phyloP scores from a whole-genome alignment of 768 basidiomycete species.

The Boletus coccyginus region DNA sequence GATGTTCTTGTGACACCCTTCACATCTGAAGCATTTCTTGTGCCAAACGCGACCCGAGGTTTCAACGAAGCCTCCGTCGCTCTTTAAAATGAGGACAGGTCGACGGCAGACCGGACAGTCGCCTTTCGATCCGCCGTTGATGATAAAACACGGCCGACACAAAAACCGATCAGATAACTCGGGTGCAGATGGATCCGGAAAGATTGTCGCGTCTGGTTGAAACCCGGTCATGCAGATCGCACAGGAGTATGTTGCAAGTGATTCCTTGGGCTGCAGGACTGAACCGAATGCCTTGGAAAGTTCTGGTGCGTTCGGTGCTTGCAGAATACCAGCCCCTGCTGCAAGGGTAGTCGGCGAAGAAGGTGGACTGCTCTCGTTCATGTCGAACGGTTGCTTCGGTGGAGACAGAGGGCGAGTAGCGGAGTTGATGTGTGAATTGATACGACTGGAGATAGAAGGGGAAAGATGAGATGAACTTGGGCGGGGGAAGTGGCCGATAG shows the following conservation, averaged over 20 bases:
- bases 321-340: slow-evolving; percentile 59
- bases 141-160: slow-evolving; percentile 69
- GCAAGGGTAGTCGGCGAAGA: slow-evolving; percentile 43
- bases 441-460: slow-evolving; percentile 40
- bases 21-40: slow-evolving; percentile 75
- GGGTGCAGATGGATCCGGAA: slow-evolving; percentile 57
- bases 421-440: slow-evolving; percentile 58
- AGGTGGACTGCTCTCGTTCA: slow-evolving; percentile 18
- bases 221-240: slow-evolving; percentile 62
- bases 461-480: slow-evolving; percentile 38
- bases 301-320: slow-evolving; percentile 57
- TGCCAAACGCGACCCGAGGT: slow-evolving; percentile 75
- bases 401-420: slow-evolving; percentile 58
- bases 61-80: slow-evolving; percentile 77
- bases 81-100: slow-evolving; percentile 70
- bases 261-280: slow-evolving; percentile 74
- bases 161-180: slow-evolving; percentile 51
- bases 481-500: slow-evolving; percentile 47
- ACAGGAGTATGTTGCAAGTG: slow-evolving; percentile 68
- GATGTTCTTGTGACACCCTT: slow-evolving; percentile 69
- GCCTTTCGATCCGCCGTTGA: slow-evolving; percentile 76
- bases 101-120: slow-evolving; percentile 64
- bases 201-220: slow-evolving; percentile 82
- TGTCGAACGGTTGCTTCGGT: slow-evolving; percentile 40
- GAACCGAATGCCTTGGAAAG: slow-evolving; percentile 84